These are phyloP conservation scores for Shiraia bambusicola DNA, from an alignment of 2,329 filamentous ascomycete species.

Conservation along the genomic window DNA sequence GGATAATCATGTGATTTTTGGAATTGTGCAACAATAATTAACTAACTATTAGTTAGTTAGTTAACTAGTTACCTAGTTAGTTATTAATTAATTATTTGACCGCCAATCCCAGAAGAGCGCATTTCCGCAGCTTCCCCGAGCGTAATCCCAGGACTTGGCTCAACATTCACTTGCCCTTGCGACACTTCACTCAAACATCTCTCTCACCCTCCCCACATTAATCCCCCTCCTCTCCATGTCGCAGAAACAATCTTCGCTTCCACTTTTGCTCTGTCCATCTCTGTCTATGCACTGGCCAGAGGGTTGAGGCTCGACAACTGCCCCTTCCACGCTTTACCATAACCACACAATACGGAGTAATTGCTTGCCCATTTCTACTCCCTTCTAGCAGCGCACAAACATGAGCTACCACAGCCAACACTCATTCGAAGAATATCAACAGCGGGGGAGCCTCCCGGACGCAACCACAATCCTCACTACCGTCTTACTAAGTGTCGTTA, in stretches of 20 bases:
- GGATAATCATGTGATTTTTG: too few relatives aligned
- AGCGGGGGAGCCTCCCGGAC: slow-evolving; percentile 15
- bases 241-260: slow-evolving; percentile 27
- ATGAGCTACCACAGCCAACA: slow-evolving; percentile 26
- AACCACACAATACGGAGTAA: slow-evolving; percentile 1
- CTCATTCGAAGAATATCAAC: slow-evolving; percentile 20
- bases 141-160: slow-evolving; percentile 12
- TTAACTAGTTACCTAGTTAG: too few relatives aligned
- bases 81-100: not conserved
- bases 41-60: too few relatives aligned
- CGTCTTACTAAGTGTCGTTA: slow-evolving; percentile 20
- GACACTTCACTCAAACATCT: slow-evolving; percentile 14
- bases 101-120: slow-evolving; percentile 9
- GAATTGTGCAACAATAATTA: too few relatives aligned
- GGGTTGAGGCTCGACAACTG: slow-evolving; percentile 24
- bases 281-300: slow-evolving; percentile 36
- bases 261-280: slow-evolving; percentile 32
- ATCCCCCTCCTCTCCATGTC: slow-evolving; percentile 34
- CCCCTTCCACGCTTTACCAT: slow-evolving; percentile 15
- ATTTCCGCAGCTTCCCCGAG: slow-evolving; percentile 17
- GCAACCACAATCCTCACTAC: slow-evolving; percentile 15
- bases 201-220: slow-evolving; percentile 4
- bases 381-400: slow-evolving; percentile 2
- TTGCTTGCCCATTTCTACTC: not conserved
- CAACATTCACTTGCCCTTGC: slow-evolving; percentile 14